Base-by-base conservation (phyloP, 768 basidiomycete species). In the Tulasnella sp. region DNA sequence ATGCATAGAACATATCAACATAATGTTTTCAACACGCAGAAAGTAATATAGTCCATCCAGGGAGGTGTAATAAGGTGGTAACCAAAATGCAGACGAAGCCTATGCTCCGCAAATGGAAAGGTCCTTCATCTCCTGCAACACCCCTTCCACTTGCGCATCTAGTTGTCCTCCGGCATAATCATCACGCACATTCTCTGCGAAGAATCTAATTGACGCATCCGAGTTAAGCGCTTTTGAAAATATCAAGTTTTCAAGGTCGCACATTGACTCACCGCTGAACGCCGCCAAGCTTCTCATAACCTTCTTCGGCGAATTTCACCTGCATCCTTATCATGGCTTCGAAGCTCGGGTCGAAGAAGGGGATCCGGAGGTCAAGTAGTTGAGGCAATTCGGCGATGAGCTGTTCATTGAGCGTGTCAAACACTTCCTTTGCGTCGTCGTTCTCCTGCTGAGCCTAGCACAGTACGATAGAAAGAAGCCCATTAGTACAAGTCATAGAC, bases 281-380 rank as follows among this genome's bases (percentile, higher is more conserved):
- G 46, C 90, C 84, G 51, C 92, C 86, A 52, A 97, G 80, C 72
- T 92, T 96, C 74, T 97, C 92, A 69, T 99, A 98, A 0, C 94
- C 93, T 66, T 99, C 94, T 70, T 97, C 91, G 0, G 94, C 93
- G 68, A 98, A 98, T 68, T 93, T 92, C 68, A 88, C 82, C 68
- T 99, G 96, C 82, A 96, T 89, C 29, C 96, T 81, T 63, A 92
- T 92, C 94, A 98, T 98, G 48, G 94, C 90, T 73, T 98, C 96
- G 69, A 98, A 98, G 65, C 88, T 92, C 3, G 96, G 96, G 70
- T 98, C 96, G 63, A 98, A 93, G 77, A 90, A 99, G 0, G 96
- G 96, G 24, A 99, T 87, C 41, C 96, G 88, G 19, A 97, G 81
- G 67, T 97, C 93, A 51, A 98, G 80, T 43, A 99, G 74, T 65